These are phyloP conservation scores for Fusarium sp. DNA, from an alignment of 2,329 filamentous ascomycete species.

Conservation along the genomic window DNA sequence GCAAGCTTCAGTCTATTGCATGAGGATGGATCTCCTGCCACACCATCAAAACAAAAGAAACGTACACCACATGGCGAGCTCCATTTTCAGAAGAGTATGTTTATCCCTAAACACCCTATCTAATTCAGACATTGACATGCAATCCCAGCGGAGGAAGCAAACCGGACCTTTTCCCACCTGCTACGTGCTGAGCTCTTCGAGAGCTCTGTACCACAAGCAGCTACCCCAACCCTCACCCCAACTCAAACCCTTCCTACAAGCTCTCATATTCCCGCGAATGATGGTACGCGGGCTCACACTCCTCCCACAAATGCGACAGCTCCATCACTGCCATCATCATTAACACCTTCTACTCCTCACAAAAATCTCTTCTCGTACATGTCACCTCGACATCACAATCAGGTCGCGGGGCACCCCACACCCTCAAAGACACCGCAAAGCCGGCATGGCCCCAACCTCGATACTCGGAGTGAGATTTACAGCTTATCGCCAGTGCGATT, in stretches of 20 bases:
- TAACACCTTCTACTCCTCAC: conserved; percentile 94
- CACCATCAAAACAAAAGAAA: conserved; percentile 85
- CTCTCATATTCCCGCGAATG: conserved; percentile 64
- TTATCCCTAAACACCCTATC: background rate
- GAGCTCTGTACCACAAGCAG: conserved; percentile 83
- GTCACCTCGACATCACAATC: conserved; percentile 75
- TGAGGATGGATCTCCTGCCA: conserved; percentile 92
- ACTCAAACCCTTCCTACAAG: conserved; percentile 62
- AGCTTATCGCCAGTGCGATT: conserved; percentile 94
- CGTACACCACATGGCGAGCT: conserved; percentile 88
- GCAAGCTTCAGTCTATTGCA: conserved; percentile 92
- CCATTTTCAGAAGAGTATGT: conserved; percentile 90
- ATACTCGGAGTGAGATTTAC: conserved; percentile 92
- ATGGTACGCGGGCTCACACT: conserved; percentile 80
- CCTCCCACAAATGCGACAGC: conserved; percentile 75
- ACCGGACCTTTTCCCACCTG: conserved; percentile 88
- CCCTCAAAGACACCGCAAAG: conserved; percentile 90
- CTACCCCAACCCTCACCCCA: conserved; percentile 70
- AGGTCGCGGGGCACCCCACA: conserved; percentile 82
- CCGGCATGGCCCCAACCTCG: conserved; percentile 86
- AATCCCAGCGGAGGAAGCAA: conserved; percentile 83
- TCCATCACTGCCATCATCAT: conserved; percentile 72
- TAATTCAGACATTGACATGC: conserved; percentile 12
- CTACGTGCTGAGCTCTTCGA: conserved; percentile 94
- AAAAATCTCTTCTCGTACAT: conserved; percentile 97